Evolutionary conservation across 768 basidiomycete genomes (phyloP), one percentile per base, ranked within the genome.

Genomic region (Mrakia hoshinonis): DNA sequence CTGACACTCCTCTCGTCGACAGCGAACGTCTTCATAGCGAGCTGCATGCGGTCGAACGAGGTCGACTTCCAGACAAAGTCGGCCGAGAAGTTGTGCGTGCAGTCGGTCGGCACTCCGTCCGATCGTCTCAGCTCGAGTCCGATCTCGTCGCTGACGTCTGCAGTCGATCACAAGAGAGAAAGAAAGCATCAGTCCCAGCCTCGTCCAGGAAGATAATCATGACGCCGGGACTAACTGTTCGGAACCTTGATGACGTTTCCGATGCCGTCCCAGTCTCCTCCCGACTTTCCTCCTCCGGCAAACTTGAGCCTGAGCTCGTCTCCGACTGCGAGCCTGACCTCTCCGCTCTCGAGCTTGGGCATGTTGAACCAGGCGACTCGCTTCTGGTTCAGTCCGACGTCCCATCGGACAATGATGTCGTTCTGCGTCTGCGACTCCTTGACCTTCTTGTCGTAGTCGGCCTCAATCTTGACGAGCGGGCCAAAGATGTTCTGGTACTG

Each of bases 51-150:
- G 79, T 99, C 96, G 77, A 99, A 99, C 79, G 95, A 98, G 1
- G 96, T 99, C 5, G 93, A 94, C 81, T 99, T 99, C 96, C 96
- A 99, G 5, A 99, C 95, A 77, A 98, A 99, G 79, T 99, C 96
- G n/a, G 89, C 96, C 0, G 91, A 88, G 77, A 96, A 98, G 75
- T 91, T 91, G 78, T 94, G 92, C 0, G 92, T 92, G 80, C 92
- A 86, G 39, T 98, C 95, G 22, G 88, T 86, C 6, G 96, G 96
- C 9, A 95, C 93, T 20, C 92, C 92, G 75, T 98, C 95, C 1
- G 90, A 87, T 60, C 89, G 84, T 70, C 92, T 84, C 31, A 99
- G 83, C 79, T 99, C 96, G 75, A 99, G 82, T 2, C 88, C 95
- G 79, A 99, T 93, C 81, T 99, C 96, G 78, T 99, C 96, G 18